Percentiles rank a stretch among this genome's conserved stretches.
Conservation (phyloP, 2,329 filamentous ascomycete species). For the Aspergillus sp. region DNA sequence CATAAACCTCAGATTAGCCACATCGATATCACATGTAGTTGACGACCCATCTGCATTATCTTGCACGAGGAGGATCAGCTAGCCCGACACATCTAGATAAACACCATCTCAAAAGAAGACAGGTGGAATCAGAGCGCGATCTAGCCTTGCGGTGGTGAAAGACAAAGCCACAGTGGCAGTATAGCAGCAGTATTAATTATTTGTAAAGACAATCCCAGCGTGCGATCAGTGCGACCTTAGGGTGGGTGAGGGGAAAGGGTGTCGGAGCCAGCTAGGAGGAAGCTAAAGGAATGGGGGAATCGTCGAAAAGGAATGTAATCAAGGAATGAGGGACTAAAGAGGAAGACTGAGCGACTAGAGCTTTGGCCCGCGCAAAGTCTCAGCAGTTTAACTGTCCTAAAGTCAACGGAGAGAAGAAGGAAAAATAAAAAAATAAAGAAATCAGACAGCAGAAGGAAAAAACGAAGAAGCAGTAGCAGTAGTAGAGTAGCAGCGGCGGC, state of each 20-base stretch:
- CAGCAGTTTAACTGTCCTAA: background rate
- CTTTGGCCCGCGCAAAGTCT: background rate
- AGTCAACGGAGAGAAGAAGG: background rate
- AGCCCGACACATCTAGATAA: slow-evolving; percentile 22
- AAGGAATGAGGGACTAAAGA: slow-evolving; percentile 15
- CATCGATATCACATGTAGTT: slow-evolving; percentile 33
- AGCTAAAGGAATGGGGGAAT: slow-evolving; percentile 20
- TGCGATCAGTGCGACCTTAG: slow-evolving; percentile 13
- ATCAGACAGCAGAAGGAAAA: slow-evolving; percentile 17
- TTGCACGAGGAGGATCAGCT: slow-evolving; percentile 24
- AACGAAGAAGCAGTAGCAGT: slow-evolving; percentile 17
- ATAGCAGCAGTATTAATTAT: slow-evolving; percentile 1
- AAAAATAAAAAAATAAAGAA: background rate
- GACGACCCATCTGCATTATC: slow-evolving; percentile 38
- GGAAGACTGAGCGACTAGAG: slow-evolving; percentile 13
- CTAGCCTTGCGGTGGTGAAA: slow-evolving; percentile 5
- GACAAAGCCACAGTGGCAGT: slow-evolving; percentile 4
- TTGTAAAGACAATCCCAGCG: slow-evolving; percentile 5
- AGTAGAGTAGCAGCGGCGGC: background rate
- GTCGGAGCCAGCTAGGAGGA: slow-evolving; percentile 14
- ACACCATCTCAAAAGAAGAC: slow-evolving; percentile 5
- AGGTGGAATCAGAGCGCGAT: slow-evolving; percentile 5
- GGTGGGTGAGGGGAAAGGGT: slow-evolving; percentile 17
- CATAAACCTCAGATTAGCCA: slow-evolving; percentile 36
- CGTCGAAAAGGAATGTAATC: slow-evolving; percentile 20